Percentiles rank a stretch among this genome's conserved stretches.
Evolutionary conservation across 257 asterid species (phyloP).

Genomic region (Ocimum tenuiflorum): DNA sequence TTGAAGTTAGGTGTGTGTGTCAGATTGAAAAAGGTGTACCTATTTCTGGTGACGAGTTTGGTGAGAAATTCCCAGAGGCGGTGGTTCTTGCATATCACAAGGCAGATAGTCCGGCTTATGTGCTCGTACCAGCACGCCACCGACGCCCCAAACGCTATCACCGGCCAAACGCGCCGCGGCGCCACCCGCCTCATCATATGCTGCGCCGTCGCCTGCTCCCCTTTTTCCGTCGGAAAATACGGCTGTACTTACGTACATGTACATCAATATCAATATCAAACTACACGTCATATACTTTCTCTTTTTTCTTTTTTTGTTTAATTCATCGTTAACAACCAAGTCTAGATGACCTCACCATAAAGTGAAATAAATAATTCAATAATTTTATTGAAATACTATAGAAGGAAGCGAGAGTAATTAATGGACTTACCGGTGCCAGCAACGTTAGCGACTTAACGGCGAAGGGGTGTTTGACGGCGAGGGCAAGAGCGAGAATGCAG

Average conservation of each 20-base stretch:
- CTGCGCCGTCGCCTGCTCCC: constrained; percentile 68
- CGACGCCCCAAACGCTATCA: constrained; percentile 71
- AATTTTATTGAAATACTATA: too few relatives aligned
- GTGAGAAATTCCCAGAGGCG: constrained; percentile 79
- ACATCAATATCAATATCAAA: neutral
- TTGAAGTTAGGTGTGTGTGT: neutral
- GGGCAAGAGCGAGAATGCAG: constrained; percentile 89
- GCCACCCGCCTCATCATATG: constrained; percentile 87
- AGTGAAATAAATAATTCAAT: too few relatives aligned
- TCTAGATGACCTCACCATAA: too few relatives aligned
- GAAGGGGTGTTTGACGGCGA: constrained; percentile 65
- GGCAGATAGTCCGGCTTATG: constrained; percentile 74
- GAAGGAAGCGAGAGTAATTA: too few relatives aligned
- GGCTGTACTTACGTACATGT: constrained; percentile 49
- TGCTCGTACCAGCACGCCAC: constrained; percentile 97
- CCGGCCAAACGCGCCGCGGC: constrained; percentile 93
- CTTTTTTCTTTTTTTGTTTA: too few relatives aligned
- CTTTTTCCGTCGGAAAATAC: constrained; percentile 80
- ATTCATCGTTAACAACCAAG: too few relatives aligned
- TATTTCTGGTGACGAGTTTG: constrained; percentile 78
- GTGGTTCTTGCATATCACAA: constrained; percentile 83
- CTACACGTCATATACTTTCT: neutral
- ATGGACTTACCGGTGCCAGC: constrained; percentile 88
- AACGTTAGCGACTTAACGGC: constrained; percentile 72
- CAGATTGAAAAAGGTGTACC: constrained; percentile 10